Evolutionary conservation across 257 asterid species (phyloP).

Genomic region (Verbascum thapsus): DNA sequence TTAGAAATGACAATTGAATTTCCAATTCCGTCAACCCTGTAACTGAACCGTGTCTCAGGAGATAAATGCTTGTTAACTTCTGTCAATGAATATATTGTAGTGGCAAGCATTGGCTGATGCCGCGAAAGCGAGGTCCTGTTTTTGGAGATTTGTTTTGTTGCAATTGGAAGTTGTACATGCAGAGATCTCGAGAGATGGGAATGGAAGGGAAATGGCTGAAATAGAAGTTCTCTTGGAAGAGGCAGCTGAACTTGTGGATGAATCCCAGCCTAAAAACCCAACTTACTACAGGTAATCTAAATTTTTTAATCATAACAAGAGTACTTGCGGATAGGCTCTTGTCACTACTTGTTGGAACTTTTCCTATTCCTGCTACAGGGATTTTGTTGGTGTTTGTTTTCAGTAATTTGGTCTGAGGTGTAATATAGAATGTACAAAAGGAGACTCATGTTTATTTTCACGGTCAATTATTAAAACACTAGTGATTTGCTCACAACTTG

Average conservation of each 20-base stretch:
- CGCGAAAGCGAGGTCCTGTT: slow-evolving; percentile 78
- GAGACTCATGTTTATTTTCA: slow-evolving; percentile 5
- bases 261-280: slow-evolving; percentile 74
- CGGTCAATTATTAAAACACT: slow-evolving; percentile 10
- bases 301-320: slow-evolving; percentile 21
- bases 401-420: slow-evolving; percentile 3
- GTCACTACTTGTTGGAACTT: slow-evolving; percentile 11
- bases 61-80: slow-evolving; percentile 29
- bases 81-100: slow-evolving; percentile 48
- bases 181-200: slow-evolving; percentile 62
- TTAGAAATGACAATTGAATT: not conserved
- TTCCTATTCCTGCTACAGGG: not conserved
- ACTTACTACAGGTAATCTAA: slow-evolving; percentile 82
- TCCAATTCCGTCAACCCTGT: slow-evolving; percentile 21
- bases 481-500: slow-evolving; percentile 11
- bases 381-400: not conserved
- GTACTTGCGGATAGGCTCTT: slow-evolving; percentile 15
- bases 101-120: slow-evolving; percentile 87
- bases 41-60: slow-evolving; percentile 10
- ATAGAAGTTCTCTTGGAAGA: slow-evolving; percentile 90
- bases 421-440: slow-evolving; percentile 6
- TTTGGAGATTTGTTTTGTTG: slow-evolving; percentile 94
- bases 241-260: slow-evolving; percentile 98
- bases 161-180: slow-evolving; percentile 68
- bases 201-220: slow-evolving; percentile 87